These are phyloP conservation scores for Claviceps capensis DNA, from an alignment of 2,329 filamentous ascomycete species.

Conservation along the genomic window DNA sequence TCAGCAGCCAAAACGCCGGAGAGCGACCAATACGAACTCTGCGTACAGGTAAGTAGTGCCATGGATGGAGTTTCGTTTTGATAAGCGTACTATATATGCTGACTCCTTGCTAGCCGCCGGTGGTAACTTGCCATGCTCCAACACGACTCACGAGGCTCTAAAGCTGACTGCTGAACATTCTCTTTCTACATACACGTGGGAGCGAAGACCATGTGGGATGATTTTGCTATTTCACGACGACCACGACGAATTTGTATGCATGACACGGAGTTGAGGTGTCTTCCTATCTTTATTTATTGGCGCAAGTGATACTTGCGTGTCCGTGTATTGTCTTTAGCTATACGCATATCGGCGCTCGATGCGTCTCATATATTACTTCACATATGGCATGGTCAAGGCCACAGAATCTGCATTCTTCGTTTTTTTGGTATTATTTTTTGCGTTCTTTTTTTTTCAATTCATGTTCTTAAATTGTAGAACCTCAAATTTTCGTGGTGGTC, in stretches of 20 bases:
- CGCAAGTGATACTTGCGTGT: too few relatives aligned
- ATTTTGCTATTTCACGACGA: neutral
- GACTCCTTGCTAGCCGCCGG: constrained; percentile 17
- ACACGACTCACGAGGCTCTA: neutral
- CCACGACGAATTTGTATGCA: constrained; percentile 4
- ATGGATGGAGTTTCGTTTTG: neutral
- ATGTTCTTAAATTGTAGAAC: too few relatives aligned
- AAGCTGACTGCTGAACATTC: neutral
- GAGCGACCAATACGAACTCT: constrained; percentile 20
- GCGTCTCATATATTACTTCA: too few relatives aligned
- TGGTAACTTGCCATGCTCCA: constrained; percentile 13
- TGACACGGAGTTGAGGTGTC: constrained; percentile 1
- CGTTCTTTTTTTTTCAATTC: too few relatives aligned
- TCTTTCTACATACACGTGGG: neutral
- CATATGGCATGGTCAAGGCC: too few relatives aligned
- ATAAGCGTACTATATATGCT: neutral
- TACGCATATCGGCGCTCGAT: too few relatives aligned
- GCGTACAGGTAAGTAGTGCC: constrained; percentile 21
- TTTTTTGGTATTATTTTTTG: too few relatives aligned
- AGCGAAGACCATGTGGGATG: neutral
- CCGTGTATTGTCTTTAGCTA: too few relatives aligned
- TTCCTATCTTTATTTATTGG: neutral
- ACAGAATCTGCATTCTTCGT: too few relatives aligned
- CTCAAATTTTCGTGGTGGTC: too few relatives aligned
- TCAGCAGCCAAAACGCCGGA: constrained; percentile 19